A percentile compares a stretch with the other conserved stretches of the same genome.
phyloP scores from a whole-genome alignment of 2,329 filamentous ascomycete genomes.

The Fusarium brachygibbosum region DNA sequence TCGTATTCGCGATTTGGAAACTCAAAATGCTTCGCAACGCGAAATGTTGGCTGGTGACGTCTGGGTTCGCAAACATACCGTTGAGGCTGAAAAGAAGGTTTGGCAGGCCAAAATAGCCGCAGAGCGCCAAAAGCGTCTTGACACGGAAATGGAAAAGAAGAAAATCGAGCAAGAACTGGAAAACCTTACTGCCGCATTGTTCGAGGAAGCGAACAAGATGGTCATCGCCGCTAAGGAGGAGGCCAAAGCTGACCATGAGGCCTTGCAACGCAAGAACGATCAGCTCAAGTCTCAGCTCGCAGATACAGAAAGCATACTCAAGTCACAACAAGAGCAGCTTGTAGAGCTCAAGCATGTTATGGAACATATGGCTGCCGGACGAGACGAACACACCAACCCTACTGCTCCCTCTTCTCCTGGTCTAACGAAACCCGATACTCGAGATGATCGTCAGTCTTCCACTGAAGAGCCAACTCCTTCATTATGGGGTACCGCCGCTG shows the following conservation, averaged over 20 bases:
- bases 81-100: conserved; percentile 78
- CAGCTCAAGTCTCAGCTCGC: conserved; percentile 86
- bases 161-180: conserved; percentile 94
- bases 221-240: conserved; percentile 90
- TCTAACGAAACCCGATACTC: conserved; percentile 75
- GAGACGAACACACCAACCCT: conserved; percentile 78
- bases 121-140: conserved; percentile 74
- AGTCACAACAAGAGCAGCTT: conserved; percentile 93
- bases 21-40: conserved; percentile 74
- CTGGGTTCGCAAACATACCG: conserved; percentile 79
- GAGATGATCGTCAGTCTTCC: conserved; percentile 58
- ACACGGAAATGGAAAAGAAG: conserved; percentile 83
- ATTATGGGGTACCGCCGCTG: conserved; percentile 44
- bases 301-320: conserved; percentile 87
- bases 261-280: conserved; percentile 85
- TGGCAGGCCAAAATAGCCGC: conserved; percentile 71
- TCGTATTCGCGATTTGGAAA: conserved; percentile 77
- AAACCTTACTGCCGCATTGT: conserved; percentile 89
- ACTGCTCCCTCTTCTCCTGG: conserved; percentile 87
- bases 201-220: conserved; percentile 99
- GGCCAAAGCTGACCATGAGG: conserved; percentile 85
- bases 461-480: conserved; percentile 54
- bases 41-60: conserved; percentile 80
- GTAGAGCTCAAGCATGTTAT: conserved; percentile 92
- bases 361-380: conserved; percentile 83